Base-by-base conservation (phyloP, 495 filamentous ascomycete genomes). In the Xylaria flabelliformis region DNA sequence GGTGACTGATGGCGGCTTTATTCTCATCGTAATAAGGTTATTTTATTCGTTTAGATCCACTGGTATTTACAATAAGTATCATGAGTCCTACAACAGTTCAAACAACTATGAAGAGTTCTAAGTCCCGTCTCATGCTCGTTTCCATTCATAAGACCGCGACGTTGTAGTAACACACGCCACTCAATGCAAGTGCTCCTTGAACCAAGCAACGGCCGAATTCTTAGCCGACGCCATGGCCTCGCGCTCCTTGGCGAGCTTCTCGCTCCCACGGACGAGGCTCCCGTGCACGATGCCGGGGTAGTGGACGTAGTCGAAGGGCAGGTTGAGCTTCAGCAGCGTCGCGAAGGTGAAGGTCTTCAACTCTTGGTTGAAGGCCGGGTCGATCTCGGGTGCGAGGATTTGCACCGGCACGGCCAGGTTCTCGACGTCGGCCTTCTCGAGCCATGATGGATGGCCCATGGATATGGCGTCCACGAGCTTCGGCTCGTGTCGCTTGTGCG, bases 241-340 rank as follows among this genome's bases (percentile, higher is more conserved):
- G 64, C 80, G 79, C 81, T 88, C 82, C 12, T 79, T 79, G 41
- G 76, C 62, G 46, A 85, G 76, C 19, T 74, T 75, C 63, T 72
- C 76, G 77, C 89, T 78, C 2, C 86, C 87, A 21, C 87, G 76
- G 1, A 82, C 69, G 4, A 87, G 76, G 72, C 82, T 88, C 3
- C 78, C 84, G 80, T 92, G 90, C 71, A 72, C 75, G 21, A 89
- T 69, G 3, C 85, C 86, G 0, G 88, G 84, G 69, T 89, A 90
- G 72, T 88, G 82, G 77, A 85, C 83, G 76, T 89, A 91, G 58
- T 89, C 87, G 76, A 86, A 90, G 32, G 82, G 78, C 24, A 90
- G 69, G 1, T 81, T 81, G 36, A 81, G 55, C 46, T 72, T 79
- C 46, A 79, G 82, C 56, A 90, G 76, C 9, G 81, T 80, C 63